These are phyloP conservation scores for Alternaria arborescens DNA, from an alignment of 2,329 filamentous ascomycete species.

Conservation along the genomic window DNA sequence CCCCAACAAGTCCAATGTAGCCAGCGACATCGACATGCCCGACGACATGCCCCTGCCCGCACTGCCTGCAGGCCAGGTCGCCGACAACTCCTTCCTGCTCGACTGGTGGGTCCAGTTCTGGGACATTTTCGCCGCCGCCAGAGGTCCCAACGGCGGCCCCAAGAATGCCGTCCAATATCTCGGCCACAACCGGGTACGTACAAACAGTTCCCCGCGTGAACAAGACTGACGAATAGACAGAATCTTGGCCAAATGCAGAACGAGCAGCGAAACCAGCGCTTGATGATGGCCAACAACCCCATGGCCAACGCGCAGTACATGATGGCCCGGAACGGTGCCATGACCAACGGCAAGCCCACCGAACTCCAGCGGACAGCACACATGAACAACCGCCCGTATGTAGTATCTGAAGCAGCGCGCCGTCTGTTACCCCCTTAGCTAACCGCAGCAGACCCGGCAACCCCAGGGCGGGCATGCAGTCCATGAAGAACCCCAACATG, in stretches of 20 bases:
- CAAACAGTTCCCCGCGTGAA: not conserved
- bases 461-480: slow-evolving; percentile 72
- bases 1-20: slow-evolving; percentile 71
- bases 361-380: slow-evolving; percentile 77
- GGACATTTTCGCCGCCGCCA: slow-evolving; percentile 90
- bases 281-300: slow-evolving; percentile 71
- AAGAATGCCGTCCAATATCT: slow-evolving; percentile 72
- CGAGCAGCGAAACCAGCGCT: slow-evolving; percentile 69
- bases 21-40: slow-evolving; percentile 80
- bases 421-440: slow-evolving; percentile 11
- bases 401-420: slow-evolving; percentile 46
- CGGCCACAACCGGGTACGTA: slow-evolving; percentile 79
- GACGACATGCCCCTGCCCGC: slow-evolving; percentile 83
- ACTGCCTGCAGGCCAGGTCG: slow-evolving; percentile 66
- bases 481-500: slow-evolving; percentile 61
- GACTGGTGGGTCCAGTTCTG: slow-evolving; percentile 99
- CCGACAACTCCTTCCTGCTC: slow-evolving; percentile 84
- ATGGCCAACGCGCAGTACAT: slow-evolving; percentile 54
- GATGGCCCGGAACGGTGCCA: slow-evolving; percentile 69
- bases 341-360: slow-evolving; percentile 65
- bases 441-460: slow-evolving; percentile 36
- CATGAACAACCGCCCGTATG: slow-evolving; percentile 79
- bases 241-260: slow-evolving; percentile 77
- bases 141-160: slow-evolving; percentile 58
- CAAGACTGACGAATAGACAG: slow-evolving; percentile 50